Evolutionary conservation across 2,329 filamentous ascomycete genomes (phyloP), one percentile per base, ranked within the genome.

Genomic region (Colletotrichum sp.): DNA sequence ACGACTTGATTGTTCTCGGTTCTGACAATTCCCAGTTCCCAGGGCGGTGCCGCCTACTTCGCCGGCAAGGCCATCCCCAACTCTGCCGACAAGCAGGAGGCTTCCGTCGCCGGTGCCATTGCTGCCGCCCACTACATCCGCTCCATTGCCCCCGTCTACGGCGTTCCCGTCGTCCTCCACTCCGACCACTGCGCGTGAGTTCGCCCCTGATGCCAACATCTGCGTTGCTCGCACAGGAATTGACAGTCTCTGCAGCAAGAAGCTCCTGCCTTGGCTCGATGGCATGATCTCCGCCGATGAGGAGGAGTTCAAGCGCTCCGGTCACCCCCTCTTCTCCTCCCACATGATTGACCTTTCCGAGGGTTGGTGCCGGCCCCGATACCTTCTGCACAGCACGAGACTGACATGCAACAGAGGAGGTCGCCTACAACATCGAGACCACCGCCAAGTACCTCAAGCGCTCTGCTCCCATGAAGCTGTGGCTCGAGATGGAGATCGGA

Each of bases 311-410:
- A 98, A 98, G 93, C 86, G 92, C 85, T 92, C 96, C 85, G 94
- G 94, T 88, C 94, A 96, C 87, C 96, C 97, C 79, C 94, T 99
- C 78, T 99, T 98, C 93, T 96, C 93, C 85, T 95, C 92, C 81
- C 97, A 99, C 93, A 99, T 99, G 97, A 98, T 99, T 84, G 97
- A 99, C 87, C 89, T 98, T 82, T 97, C 94, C 30, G 97, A 98
- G 90, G 96, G 74, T 76, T 32, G 15, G 74, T 69, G 34, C 18
- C 9, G 16, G 10, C 16, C 24, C 3, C 8, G 8, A 52, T 21
- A 43, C 13, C 24, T 21, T 64, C 15, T 16, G 9, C 9, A 21
- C 32, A 64, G 6, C 5, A 24, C 13, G 38, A 18, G 13, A 48
- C 74, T 76, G 24, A 76, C 58, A 52, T 8, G 13, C 13, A 3